Percentiles rank a stretch among this genome's conserved stretches.
phyloP scores from a whole-genome alignment of 2,329 filamentous ascomycete species.

The Microdochium paspali region DNA sequence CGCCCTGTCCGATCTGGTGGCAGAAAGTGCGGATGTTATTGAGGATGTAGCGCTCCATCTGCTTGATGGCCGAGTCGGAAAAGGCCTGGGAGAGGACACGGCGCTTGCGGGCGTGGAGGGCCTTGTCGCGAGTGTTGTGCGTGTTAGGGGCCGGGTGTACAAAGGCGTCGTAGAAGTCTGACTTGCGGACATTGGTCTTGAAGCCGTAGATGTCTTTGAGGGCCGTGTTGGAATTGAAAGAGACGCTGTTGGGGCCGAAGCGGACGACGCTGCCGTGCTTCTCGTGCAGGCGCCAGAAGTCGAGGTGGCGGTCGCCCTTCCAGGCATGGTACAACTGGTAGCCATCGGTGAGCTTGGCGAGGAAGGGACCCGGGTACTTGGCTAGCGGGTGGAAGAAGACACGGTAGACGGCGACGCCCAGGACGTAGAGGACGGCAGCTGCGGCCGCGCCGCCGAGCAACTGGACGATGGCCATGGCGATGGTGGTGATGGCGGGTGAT shows the following conservation, averaged over 20 bases:
- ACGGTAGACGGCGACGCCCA: slow-evolving; percentile 32
- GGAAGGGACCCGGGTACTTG: slow-evolving; percentile 54
- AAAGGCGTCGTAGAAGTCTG: slow-evolving; percentile 66
- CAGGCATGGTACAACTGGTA: slow-evolving; percentile 66
- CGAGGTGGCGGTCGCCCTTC: slow-evolving; percentile 64
- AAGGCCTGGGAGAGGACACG: slow-evolving; percentile 66
- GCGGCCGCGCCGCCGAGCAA: not conserved
- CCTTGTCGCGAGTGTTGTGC: slow-evolving; percentile 62
- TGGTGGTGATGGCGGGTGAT: not conserved
- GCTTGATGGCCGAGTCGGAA: slow-evolving; percentile 54
- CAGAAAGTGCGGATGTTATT: slow-evolving; percentile 59
- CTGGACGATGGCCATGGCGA: not conserved
- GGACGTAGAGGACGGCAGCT: not conserved
- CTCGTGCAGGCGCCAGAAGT: slow-evolving; percentile 61
- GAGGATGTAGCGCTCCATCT: slow-evolving; percentile 59
- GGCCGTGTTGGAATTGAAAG: slow-evolving; percentile 63
- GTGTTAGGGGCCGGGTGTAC: slow-evolving; percentile 63
- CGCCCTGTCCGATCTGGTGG: slow-evolving; percentile 37
- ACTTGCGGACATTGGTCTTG: slow-evolving; percentile 54
- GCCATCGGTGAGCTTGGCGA: slow-evolving; percentile 54
- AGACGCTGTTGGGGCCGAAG: slow-evolving; percentile 68
- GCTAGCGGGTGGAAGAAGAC: slow-evolving; percentile 56
- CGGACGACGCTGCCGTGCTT: slow-evolving; percentile 69
- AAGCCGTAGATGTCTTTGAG: slow-evolving; percentile 60
- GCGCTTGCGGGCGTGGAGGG: slow-evolving; percentile 60